Conservation (phyloP, 768 basidiomycete species). For the Rhodocollybia butyracea region DNA sequence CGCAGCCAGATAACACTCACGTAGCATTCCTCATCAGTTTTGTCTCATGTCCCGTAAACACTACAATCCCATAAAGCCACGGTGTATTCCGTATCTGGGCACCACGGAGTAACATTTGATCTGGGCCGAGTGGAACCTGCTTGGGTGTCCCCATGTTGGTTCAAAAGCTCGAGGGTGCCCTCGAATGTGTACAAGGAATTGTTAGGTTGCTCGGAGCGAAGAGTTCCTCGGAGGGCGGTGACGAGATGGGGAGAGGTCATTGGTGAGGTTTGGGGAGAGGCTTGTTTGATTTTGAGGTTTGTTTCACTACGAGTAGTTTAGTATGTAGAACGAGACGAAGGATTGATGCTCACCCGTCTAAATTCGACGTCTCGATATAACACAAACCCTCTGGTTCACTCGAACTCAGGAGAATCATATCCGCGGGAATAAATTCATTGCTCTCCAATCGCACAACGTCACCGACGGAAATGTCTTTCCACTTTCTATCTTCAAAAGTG, state of each 20-base stretch:
- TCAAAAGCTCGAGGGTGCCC: slow-evolving; percentile 67
- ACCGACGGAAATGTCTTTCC: slow-evolving; percentile 88
- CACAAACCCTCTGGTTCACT: slow-evolving; percentile 97
- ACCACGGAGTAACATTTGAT: slow-evolving; percentile 90
- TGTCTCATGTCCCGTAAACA: slow-evolving; percentile 97
- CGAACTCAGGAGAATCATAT: slow-evolving; percentile 81
- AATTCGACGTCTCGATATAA: slow-evolving; percentile 96
- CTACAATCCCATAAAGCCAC: slow-evolving; percentile 92
- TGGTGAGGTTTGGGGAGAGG: slow-evolving; percentile 72
- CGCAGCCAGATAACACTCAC: slow-evolving; percentile 46
- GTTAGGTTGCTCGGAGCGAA: slow-evolving; percentile 96
- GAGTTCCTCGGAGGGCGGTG: slow-evolving; percentile 68
- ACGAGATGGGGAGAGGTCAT: slow-evolving; percentile 80
- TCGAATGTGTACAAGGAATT: slow-evolving; percentile 97
- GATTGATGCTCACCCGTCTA: slow-evolving; percentile 75
- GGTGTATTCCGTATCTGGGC: slow-evolving; percentile 95
- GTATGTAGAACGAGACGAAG: slow-evolving; percentile 1
- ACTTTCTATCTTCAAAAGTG: slow-evolving; percentile 72
- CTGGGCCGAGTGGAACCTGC: slow-evolving; percentile 90
- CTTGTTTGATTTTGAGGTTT: slow-evolving; percentile 98
- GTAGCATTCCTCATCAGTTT: slow-evolving; percentile 98
- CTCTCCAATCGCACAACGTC: slow-evolving; percentile 90
- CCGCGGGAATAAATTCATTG: slow-evolving; percentile 95
- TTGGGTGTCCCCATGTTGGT: slow-evolving; percentile 57
- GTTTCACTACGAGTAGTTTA: slow-evolving; percentile 67